phyloP scores from a whole-genome alignment of 1,139 yeast genomes.

The Zygoascus meyerae region DNA sequence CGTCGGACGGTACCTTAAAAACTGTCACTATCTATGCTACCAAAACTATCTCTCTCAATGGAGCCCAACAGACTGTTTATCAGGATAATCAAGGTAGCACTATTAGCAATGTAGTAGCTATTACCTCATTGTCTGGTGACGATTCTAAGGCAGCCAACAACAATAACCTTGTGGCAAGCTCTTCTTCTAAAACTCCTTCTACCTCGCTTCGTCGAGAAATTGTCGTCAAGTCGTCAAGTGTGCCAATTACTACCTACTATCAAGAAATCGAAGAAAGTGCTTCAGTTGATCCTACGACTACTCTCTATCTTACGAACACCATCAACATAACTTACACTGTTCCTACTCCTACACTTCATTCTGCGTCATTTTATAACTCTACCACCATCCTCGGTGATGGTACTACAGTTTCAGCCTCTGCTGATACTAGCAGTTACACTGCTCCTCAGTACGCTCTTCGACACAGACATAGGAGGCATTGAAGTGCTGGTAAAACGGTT shows the following conservation, averaged over 20 bases:
- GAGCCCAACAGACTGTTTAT: neutral
- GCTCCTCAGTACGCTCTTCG: neutral
- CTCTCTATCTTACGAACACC: neutral
- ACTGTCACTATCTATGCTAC: conserved; percentile 2
- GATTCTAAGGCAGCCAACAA: no score
- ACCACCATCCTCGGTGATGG: neutral
- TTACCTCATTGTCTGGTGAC: no score
- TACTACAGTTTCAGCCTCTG: neutral
- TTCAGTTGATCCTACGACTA: neutral
- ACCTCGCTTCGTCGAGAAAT: neutral
- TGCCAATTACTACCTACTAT: neutral
- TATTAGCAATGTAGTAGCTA: neutral
- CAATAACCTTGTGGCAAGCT: no score
- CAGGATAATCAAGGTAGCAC: neutral
- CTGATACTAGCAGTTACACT: neutral
- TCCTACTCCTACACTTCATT: neutral
- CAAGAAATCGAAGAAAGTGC: neutral
- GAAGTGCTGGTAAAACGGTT: neutral
- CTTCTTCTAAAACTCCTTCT: neutral
- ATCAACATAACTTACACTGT: neutral
- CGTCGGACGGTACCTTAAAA: neutral
- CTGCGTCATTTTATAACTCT: neutral
- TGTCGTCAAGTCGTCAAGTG: neutral
- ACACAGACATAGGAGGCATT: conserved; percentile 2
- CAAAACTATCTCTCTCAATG: neutral